Evolutionary conservation across 176 grass and related monocot genomes (phyloP), one percentile per base, ranked within the genome.

Genomic region (Carex parvula): DNA sequence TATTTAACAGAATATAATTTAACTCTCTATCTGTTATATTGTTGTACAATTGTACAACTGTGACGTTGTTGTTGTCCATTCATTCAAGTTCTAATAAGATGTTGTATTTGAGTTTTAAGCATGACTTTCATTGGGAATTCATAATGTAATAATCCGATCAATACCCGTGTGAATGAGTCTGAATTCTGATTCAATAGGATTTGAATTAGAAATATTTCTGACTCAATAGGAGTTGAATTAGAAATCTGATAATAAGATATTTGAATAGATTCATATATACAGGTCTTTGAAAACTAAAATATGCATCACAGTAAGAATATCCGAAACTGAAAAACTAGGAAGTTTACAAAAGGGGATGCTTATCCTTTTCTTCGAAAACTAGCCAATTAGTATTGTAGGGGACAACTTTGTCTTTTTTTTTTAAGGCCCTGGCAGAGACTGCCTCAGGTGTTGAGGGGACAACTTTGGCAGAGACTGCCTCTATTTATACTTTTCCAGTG

Each of bases 21-120:
- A 6, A 35, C 1, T 17, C 2, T 81, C 24, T 80, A 57, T 59
- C 14, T 37, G 59, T 37, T 81, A 17, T 44, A 21, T 2, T 62
- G 37, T 21, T 64, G 79, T 68, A 67, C 48, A 18, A 56, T 56
- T 77, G 50, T 56, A 77, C 57, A 73, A 42, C 33, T 56, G 73
- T 2, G 73, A 16, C 57, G 6, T 77, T 33, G 50, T 29, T 29
- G 29, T 29, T 29, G 29, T 37, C 48, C 24, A 21, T 77, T 77
- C 55, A 5, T 77, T 77, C 29, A 56, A 42, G 16, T 41, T 70
- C 7, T 70, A 32, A 77, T 15, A 56, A 55, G 48, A 71, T 77
- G 73, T 33, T 17, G 15, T 56, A 56, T 44, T 17, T 56, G 24
- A 77, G 50, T 17, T 56, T 24, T 9, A 30, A 77, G 14, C 22